Evolutionary conservation across 1,284 basidiomycete genomes (phyloP).

Genomic region (Porogramme epimiltina): DNA sequence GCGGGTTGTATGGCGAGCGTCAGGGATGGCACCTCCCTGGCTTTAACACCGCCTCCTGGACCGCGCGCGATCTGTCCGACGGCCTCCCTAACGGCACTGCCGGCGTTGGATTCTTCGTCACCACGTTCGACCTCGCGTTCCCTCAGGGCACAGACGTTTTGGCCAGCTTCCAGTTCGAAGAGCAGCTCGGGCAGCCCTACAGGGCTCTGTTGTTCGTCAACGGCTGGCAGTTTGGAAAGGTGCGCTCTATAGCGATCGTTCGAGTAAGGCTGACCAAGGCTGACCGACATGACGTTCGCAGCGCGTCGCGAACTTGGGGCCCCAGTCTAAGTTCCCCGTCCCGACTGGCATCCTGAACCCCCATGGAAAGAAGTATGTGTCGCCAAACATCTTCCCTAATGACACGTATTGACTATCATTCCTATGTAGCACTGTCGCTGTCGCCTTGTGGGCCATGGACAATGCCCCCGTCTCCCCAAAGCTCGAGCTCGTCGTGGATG

Average conservation of each 20-base stretch:
- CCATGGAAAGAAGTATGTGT: slow-evolving; percentile 64
- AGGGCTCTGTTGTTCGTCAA: slow-evolving; percentile 77
- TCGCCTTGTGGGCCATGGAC: slow-evolving; percentile 71
- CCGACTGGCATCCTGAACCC: slow-evolving; percentile 77
- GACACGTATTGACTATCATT: not conserved
- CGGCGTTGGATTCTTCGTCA: slow-evolving; percentile 80
- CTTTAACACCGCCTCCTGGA: slow-evolving; percentile 67
- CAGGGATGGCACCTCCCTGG: slow-evolving; percentile 84
- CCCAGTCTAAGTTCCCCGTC: slow-evolving; percentile 77
- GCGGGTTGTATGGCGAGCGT: slow-evolving; percentile 78
- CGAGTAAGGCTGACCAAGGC: too few relatives aligned
- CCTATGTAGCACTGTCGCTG: slow-evolving; percentile 61
- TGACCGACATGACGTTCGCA: not conserved
- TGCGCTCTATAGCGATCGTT: slow-evolving; percentile 28
- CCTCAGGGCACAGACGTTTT: slow-evolving; percentile 60
- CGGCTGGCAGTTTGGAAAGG: slow-evolving; percentile 88
- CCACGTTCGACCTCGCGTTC: slow-evolving; percentile 65
- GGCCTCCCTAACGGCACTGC: slow-evolving; percentile 60
- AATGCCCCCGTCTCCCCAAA: slow-evolving; percentile 49
- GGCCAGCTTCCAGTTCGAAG: slow-evolving; percentile 65
- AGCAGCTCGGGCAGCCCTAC: slow-evolving; percentile 55
- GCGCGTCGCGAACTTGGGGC: slow-evolving; percentile 38
- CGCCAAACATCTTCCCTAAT: not conserved
- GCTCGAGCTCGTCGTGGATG: slow-evolving; percentile 58
- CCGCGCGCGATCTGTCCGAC: slow-evolving; percentile 46